Evolutionary conservation across 768 basidiomycete genomes (phyloP), one percentile per base, ranked within the genome.

Genomic region (Amanita muscaria): DNA sequence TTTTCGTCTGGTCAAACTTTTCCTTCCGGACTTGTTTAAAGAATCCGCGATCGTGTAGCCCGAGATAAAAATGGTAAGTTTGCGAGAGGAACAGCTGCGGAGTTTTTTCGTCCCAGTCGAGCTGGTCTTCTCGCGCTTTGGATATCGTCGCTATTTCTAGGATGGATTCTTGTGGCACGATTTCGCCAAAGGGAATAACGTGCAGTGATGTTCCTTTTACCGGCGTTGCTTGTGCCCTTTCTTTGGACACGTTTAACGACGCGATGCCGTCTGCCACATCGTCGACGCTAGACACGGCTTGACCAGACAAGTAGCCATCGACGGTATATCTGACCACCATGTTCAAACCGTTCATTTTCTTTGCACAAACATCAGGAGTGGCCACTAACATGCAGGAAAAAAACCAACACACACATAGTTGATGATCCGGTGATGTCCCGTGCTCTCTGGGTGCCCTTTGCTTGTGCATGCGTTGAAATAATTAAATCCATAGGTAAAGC

Each of bases 41-140:
- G 1, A 31, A 59, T 1, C 84, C 84, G 3, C 65, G 58, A 11
- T 64, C 54, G 56, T 87, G 83, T 32, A 72, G 61, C 0, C 73
- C 83, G 42, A 83, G 62, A 55, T 74, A 79, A 47, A 79, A 68
- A 51, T 76, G 70, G 2, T 70, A 62, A 0, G 80, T 86, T 55
- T 80, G 79, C 5, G 85, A 83, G 44, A 88, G 70, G 56, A 73
- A 80, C 10, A 86, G 60, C 55, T 86, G 83, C 0, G 78, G 74
- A 56, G 77, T 84, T 1, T 65, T 62, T 10, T 83, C 79, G 22
- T 54, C 63, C 81, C 81, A 85, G 53, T 80, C 65, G 47, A 65
- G 64, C 3, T 56, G 52, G 7, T 46, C 47, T 29, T 56, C 52
- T 37, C 55, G 63, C 12, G 44, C 56, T 22, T 58, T 54, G 5